Percentiles rank a stretch among this genome's conserved stretches.
Evolutionary conservation across 192 early-diverging fungal genomes (phyloP).

Genomic region (Backusella liffmaniae): DNA sequence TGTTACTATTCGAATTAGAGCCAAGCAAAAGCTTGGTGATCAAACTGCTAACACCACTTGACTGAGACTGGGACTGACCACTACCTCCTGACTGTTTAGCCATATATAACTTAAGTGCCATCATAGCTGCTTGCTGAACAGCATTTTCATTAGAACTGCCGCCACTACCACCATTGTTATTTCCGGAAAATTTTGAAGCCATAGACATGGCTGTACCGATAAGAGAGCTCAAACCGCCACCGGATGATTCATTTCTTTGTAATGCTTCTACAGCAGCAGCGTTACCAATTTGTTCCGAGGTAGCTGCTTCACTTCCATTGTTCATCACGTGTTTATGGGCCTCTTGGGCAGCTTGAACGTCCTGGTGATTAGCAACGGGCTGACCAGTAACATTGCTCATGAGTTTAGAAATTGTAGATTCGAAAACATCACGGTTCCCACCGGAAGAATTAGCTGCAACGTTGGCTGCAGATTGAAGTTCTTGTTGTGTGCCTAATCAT

Average conservation of each 20-base stretch:
- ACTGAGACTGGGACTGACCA: neutral
- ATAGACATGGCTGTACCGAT: slow-evolving; percentile 36
- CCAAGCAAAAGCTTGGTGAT: slow-evolving; percentile 23
- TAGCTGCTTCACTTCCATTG: neutral
- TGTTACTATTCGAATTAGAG: neutral
- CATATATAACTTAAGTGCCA: slow-evolving; percentile 39
- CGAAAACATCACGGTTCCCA: slow-evolving; percentile 14
- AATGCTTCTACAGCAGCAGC: slow-evolving; percentile 34
- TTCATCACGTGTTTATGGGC: slow-evolving; percentile 22
- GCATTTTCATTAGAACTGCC: slow-evolving; percentile 17
- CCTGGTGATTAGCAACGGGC: slow-evolving; percentile 11
- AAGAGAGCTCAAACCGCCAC: slow-evolving; percentile 16
- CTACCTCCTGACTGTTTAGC: slow-evolving; percentile 16
- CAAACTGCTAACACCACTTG: slow-evolving; percentile 14
- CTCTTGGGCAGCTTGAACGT: slow-evolving; percentile 13
- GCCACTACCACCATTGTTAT: neutral
- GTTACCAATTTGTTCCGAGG: slow-evolving; percentile 26
- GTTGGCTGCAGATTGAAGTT: neutral
- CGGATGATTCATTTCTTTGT: slow-evolving; percentile 13
- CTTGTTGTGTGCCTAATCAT: neutral
- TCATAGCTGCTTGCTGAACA: slow-evolving; percentile 28
- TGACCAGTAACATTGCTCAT: slow-evolving; percentile 3
- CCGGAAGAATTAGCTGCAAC: neutral
- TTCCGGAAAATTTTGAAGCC: slow-evolving; percentile 27
- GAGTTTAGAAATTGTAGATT: slow-evolving; percentile 14